Evolutionary conservation across 129 eudicot species (phyloP).

Genomic region (Arctium minus): DNA sequence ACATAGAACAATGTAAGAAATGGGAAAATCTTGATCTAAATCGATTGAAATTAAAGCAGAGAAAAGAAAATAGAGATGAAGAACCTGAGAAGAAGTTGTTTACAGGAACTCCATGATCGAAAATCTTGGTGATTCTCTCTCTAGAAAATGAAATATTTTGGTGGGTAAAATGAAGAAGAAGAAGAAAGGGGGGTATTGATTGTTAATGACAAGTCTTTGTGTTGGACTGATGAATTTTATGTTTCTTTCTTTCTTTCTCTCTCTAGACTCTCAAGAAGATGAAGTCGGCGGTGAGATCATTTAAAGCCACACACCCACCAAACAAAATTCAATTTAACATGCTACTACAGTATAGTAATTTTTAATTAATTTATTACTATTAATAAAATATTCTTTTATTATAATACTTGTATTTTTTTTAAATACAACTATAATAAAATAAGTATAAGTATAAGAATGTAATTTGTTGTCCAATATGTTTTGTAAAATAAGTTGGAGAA

Average conservation of each 20-base stretch:
- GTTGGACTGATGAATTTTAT: conserved; percentile 24
- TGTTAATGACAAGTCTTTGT: conserved; percentile 6
- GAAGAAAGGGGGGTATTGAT: not conserved
- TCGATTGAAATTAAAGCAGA: not conserved
- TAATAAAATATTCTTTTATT: too few species aligned
- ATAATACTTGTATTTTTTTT: too few species aligned
- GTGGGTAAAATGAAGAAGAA: conserved; percentile 10
- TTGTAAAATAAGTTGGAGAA: not conserved
- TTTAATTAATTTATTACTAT: too few species aligned
- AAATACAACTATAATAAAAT: not conserved
- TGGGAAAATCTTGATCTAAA: not conserved
- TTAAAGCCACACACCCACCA: conserved; percentile 24
- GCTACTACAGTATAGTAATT: not conserved
- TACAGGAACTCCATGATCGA: conserved; percentile 27
- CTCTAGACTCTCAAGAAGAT: conserved; percentile 18
- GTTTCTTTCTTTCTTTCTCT: conserved; percentile 16
- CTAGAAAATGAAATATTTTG: not conserved
- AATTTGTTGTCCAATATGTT: not conserved
- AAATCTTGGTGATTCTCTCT: not conserved
- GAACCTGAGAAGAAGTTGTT: conserved; percentile 22
- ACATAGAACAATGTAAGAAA: conserved; percentile 5
- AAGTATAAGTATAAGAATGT: not conserved
- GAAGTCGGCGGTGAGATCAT: conserved; percentile 32
- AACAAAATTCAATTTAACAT: not conserved
- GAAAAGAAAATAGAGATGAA: conserved; percentile 5